Evolutionary conservation across 164 flowering plant genomes (phyloP), one percentile per base, ranked within the genome.

Genomic region (Santalum album): DNA sequence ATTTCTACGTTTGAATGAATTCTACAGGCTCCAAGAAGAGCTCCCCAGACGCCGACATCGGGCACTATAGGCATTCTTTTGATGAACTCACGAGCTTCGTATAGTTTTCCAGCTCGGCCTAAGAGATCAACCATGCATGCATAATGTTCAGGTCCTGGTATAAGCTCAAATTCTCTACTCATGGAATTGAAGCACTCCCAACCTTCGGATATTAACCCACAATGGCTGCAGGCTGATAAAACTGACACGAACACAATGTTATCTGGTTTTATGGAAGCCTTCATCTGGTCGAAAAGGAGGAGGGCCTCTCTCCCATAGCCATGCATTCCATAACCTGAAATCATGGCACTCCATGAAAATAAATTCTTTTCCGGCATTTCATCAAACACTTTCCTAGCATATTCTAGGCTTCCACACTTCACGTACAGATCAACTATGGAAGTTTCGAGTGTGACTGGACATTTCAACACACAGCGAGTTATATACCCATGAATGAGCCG

Each of bases 211-310:
- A 71, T 56, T 23, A 60, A 65, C 23, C 83, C 83, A 34, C 60
- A 58, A 57, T 78, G 83, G 35, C 76, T 68, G 57, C 80, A 78
- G 0, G 79, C 78, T 29, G 83, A 68, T 25, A 78, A 72, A 2
- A 73, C 61, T 0, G 66, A 54, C 18, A 69, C 56, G 47, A 69
- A 69, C 53, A 64, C 43, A 16, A 66, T 55, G 16, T 58, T 57
- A 63, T 73, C 74, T 38, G 77, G 77, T 25, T 55, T 53, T 32
- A 34, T 25, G 35, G 40, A 55, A 23, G 21, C 56, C 59, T 66
- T 58, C 77, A 69, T 69, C 51, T 61, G 47, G 52, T 64, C 55
- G 47, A 73, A 73, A 21, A 73, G 59, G 29, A 21, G n/a, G 23
- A 73, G 54, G 19, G 72, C 71, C 44, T 63, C 66, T 53, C 46